These are phyloP conservation scores for Nannizziopsis arthrosporioides DNA, from an alignment of 2,329 filamentous ascomycete species.

Conservation along the genomic window DNA sequence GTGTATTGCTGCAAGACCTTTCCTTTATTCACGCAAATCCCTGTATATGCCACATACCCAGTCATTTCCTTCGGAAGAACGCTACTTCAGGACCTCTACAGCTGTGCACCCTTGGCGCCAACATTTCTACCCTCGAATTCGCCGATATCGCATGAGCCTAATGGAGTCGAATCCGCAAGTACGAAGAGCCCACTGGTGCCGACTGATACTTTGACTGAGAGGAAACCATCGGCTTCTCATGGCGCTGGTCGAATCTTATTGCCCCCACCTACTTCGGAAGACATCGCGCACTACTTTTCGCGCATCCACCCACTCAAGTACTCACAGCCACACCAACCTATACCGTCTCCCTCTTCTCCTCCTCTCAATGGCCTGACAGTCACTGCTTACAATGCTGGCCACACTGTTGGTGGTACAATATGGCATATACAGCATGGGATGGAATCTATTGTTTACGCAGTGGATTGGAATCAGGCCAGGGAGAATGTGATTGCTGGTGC, in stretches of 20 bases:
- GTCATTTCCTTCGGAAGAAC: slow-evolving; percentile 89
- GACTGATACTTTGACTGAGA: slow-evolving; percentile 20
- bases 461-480: slow-evolving; percentile 96
- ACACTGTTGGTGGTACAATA: slow-evolving; percentile 91
- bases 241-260: slow-evolving; percentile 41
- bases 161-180: slow-evolving; percentile 20
- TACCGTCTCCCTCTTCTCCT: slow-evolving; percentile 75
- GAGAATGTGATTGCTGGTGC: slow-evolving; percentile 91
- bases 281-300: slow-evolving; percentile 86
- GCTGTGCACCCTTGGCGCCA: slow-evolving; percentile 74
- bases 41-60: slow-evolving; percentile 85
- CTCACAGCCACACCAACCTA: slow-evolving; percentile 85
- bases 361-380: slow-evolving; percentile 84
- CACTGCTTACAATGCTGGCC: slow-evolving; percentile 91
- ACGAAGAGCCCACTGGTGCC: slow-evolving; percentile 22
- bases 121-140: slow-evolving; percentile 60
- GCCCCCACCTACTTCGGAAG: slow-evolving; percentile 65
- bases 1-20: slow-evolving; percentile 96
- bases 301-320: slow-evolving; percentile 89
- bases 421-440: slow-evolving; percentile 97
- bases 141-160: slow-evolving; percentile 46
- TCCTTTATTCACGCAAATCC: slow-evolving; percentile 79
- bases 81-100: slow-evolving; percentile 81
- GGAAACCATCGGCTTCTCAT: slow-evolving; percentile 24
- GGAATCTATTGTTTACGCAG: slow-evolving; percentile 93